Evolutionary conservation across 2,329 filamentous ascomycete species (phyloP).

Genomic region (Paecilomyces niveus): DNA sequence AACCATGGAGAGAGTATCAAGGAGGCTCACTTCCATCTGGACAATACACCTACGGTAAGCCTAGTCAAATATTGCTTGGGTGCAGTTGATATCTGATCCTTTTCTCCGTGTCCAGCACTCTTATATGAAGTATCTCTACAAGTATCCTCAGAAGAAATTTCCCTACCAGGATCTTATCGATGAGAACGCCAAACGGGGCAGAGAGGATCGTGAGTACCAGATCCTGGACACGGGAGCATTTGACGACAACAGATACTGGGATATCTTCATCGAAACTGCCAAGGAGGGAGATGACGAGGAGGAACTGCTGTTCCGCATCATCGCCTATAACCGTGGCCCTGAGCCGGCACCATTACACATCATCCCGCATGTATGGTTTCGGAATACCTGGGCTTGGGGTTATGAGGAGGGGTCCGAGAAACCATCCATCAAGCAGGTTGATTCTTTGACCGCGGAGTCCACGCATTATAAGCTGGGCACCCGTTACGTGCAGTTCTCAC

Average conservation of each 20-base stretch:
- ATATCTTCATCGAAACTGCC: constrained; percentile 92
- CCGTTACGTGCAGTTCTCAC: constrained; percentile 75
- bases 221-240: constrained; percentile 84
- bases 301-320: constrained; percentile 86
- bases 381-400: constrained; percentile 96
- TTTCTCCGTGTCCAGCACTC: constrained; percentile 61
- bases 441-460: constrained; percentile 64
- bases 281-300: constrained; percentile 91
- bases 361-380: constrained; percentile 90
- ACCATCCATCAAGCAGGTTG: constrained; percentile 64
- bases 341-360: constrained; percentile 89
- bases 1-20: constrained; percentile 97
- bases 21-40: constrained; percentile 91
- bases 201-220: constrained; percentile 81
- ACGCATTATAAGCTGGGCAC: constrained; percentile 74
- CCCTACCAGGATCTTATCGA: constrained; percentile 83
- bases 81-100: constrained; percentile 10
- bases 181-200: constrained; percentile 72
- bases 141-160: constrained; percentile 86
- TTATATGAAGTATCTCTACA: constrained; percentile 99
- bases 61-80: constrained; percentile 20
- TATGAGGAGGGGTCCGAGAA: constrained; percentile 68
- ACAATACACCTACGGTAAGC: constrained; percentile 73
- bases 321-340: constrained; percentile 90
- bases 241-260: constrained; percentile 87